Conservation (phyloP, 805 yeast species). For the Myxozyma sirexii region DNA sequence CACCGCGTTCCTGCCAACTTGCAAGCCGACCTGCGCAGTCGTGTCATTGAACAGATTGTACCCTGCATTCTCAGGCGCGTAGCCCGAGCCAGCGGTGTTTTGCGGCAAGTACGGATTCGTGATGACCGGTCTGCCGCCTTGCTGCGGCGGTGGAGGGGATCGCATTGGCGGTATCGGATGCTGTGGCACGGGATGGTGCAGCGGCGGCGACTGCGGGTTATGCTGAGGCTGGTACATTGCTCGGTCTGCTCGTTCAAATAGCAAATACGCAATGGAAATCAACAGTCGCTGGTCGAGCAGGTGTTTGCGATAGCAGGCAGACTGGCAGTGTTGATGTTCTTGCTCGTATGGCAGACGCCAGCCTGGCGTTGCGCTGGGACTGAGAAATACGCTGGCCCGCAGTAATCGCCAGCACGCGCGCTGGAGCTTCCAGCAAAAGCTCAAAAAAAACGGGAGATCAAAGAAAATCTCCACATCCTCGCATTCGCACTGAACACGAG, state of each 20-base stretch:
- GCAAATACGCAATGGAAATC: no score
- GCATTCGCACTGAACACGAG: no score
- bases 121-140: slow-evolving; percentile 11
- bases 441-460: not conserved
- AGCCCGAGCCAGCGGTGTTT: slow-evolving; percentile 1
- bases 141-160: slow-evolving; percentile 38
- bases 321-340: no score
- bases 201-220: slow-evolving; percentile 43
- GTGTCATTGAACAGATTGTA: slow-evolving; percentile 67
- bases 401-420: not conserved
- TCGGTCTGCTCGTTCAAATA: no score
- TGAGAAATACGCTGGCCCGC: not conserved
- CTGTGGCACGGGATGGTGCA: slow-evolving; percentile 51
- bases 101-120: slow-evolving; percentile 22
- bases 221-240: slow-evolving; percentile 33
- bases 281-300: no score
- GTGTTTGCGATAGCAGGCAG: no score
- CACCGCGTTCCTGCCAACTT: slow-evolving; percentile 83
- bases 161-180: slow-evolving; percentile 48
- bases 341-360: no score
- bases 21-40: slow-evolving; percentile 80
- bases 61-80: slow-evolving; percentile 14
- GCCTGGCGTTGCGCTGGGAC: not conserved
- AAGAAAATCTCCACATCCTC: not conserved
- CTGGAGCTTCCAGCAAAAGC: not conserved